Conservation (phyloP, 306 rosid species). For the Bauhinia variegata region DNA sequence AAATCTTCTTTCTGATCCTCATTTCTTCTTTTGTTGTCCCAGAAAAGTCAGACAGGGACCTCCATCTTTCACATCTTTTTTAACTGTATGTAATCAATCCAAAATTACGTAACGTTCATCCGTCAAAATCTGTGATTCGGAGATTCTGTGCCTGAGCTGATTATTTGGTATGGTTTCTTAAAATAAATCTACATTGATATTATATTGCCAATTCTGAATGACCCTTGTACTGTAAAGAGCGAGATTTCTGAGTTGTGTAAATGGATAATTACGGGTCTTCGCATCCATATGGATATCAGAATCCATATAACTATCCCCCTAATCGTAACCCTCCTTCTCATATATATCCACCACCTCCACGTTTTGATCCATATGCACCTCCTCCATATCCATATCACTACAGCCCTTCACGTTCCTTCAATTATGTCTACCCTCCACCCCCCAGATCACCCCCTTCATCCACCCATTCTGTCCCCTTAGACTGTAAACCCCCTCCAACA, state of each 20-base stretch:
- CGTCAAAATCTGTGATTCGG: not conserved
- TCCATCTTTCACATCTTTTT: not conserved
- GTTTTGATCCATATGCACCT: conserved; percentile 42
- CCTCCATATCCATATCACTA: conserved; percentile 48
- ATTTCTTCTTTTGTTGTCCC: conserved; percentile 25
- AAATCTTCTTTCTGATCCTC: conserved; percentile 6
- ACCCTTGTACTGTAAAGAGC: not conserved
- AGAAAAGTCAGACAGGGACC: not conserved
- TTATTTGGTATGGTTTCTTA: conserved; percentile 2
- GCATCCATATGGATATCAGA: conserved; percentile 43
- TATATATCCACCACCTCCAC: conserved; percentile 45
- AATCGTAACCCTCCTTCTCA: conserved; percentile 37
- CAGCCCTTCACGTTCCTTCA: conserved; percentile 25
- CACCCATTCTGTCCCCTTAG: conserved; percentile 38
- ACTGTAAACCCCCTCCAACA: conserved; percentile 34
- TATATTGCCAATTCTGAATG: not conserved
- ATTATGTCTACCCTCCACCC: conserved; percentile 50
- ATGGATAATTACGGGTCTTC: conserved; percentile 53
- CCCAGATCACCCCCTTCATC: conserved; percentile 23
- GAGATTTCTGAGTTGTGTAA: conserved; percentile 3
- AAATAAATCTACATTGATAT: conserved; percentile 14
- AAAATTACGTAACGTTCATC: conserved; percentile 3
- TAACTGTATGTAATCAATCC: not conserved
- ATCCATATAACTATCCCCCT: conserved; percentile 41
- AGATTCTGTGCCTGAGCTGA: not conserved